phyloP scores from a whole-genome alignment of 768 basidiomycete species.

The Russula emetica region DNA sequence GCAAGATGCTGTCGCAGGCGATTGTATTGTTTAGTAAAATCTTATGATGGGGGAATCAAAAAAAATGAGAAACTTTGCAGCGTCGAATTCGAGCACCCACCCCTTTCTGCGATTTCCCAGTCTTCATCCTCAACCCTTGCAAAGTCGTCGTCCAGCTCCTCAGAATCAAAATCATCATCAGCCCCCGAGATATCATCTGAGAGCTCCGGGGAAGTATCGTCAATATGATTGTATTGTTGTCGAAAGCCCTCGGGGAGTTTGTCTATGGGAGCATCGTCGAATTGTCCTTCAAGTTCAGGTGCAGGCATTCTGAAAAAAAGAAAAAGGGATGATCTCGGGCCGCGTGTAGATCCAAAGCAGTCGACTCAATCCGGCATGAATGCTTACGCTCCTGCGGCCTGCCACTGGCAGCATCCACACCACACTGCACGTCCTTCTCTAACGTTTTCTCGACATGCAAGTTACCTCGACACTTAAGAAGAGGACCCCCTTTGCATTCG shows the following conservation, averaged over 20 bases:
- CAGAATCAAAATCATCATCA: slow-evolving; percentile 31
- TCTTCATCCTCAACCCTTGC: slow-evolving; percentile 75
- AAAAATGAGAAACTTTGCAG: background rate
- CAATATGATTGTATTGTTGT: slow-evolving; percentile 35
- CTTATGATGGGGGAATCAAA: slow-evolving; percentile 39
- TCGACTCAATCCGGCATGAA: no score
- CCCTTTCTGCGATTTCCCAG: slow-evolving; percentile 82
- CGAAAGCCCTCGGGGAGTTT: slow-evolving; percentile 31
- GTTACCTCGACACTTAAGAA: slow-evolving; percentile 11
- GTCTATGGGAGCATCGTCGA: slow-evolving; percentile 53
- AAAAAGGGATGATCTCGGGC: background rate
- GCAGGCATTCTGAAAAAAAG: slow-evolving; percentile 3
- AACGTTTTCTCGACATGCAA: background rate
- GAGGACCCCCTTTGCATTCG: slow-evolving; percentile 15
- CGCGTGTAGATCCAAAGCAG: background rate
- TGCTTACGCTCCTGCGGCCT: no score
- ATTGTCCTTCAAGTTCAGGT: slow-evolving; percentile 47
- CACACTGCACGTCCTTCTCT: no score
- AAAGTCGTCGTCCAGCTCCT: slow-evolving; percentile 40
- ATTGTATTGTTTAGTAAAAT: slow-evolving; percentile 99
- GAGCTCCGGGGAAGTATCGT: slow-evolving; percentile 34
- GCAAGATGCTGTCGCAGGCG: slow-evolving; percentile 88
- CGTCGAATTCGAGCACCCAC: slow-evolving; percentile 38
- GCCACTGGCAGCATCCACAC: no score
- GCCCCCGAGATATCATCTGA: slow-evolving; percentile 35